Conservation (phyloP, 2,329 filamentous ascomycete species). For the Sporothrix luriei region DNA sequence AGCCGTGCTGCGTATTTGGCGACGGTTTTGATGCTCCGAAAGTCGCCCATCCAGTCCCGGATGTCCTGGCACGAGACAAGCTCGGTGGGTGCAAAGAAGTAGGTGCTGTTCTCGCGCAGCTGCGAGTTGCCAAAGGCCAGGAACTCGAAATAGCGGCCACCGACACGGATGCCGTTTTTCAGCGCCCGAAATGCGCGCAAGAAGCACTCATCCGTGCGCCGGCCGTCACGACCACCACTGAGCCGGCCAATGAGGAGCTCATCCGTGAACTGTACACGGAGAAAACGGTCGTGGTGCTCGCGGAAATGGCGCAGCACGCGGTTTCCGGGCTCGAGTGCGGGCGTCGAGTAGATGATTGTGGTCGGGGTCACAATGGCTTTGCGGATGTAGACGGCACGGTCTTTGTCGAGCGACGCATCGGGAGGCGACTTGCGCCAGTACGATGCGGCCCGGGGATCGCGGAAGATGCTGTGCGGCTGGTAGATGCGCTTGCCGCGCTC, state of each 20-base stretch:
- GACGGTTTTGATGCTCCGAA: constrained; percentile 77
- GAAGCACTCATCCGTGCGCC: constrained; percentile 70
- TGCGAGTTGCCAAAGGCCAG: constrained; percentile 95
- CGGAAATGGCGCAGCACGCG: constrained; percentile 76
- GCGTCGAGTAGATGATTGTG: constrained; percentile 75
- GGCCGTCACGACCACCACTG: constrained; percentile 54
- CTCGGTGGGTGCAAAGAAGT: constrained; percentile 79
- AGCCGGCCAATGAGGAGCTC: constrained; percentile 68
- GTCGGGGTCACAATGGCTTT: constrained; percentile 83
- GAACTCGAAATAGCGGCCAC: constrained; percentile 81
- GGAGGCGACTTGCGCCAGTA: constrained; percentile 42
- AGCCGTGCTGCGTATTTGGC: constrained; percentile 88
- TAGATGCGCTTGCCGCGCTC: constrained; percentile 64
- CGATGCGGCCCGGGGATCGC: constrained; percentile 52
- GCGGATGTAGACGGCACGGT: constrained; percentile 56
- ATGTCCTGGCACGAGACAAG: constrained; percentile 73
- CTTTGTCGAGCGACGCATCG: constrained; percentile 29
- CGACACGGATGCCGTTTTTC: constrained; percentile 77
- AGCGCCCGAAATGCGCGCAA: constrained; percentile 72
- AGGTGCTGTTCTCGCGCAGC: constrained; percentile 86
- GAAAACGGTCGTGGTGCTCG: constrained; percentile 72
- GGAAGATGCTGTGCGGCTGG: constrained; percentile 73
- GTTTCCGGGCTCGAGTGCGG: constrained; percentile 83
- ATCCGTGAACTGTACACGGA: constrained; percentile 87
- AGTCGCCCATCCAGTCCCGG: constrained; percentile 82